Percentiles rank a stretch among this genome's conserved stretches.
Evolutionary conservation across 2,329 filamentous ascomycete genomes (phyloP).

Genomic region (Botrytis medusae): DNA sequence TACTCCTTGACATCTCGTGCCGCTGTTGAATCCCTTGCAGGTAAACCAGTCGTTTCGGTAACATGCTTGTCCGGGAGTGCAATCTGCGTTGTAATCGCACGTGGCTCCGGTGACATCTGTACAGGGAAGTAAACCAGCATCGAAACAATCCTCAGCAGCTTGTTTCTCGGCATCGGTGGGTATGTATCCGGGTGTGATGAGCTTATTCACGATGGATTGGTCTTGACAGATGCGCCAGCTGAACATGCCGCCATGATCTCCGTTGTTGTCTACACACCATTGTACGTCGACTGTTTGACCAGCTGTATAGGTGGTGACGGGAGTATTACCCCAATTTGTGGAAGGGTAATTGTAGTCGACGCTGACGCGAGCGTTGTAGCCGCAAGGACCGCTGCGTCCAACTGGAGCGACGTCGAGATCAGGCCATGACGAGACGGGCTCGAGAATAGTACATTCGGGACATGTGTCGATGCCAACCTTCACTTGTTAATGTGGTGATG

Average conservation of each 20-base stretch:
- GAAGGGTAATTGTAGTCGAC: conserved; percentile 42
- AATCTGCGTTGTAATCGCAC: conserved; percentile 52
- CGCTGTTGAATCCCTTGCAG: conserved; percentile 47
- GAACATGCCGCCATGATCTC: conserved; percentile 58
- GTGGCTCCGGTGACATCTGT: conserved; percentile 51
- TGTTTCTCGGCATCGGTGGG: conserved; percentile 54
- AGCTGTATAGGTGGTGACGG: conserved; percentile 47
- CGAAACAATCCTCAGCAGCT: conserved; percentile 53
- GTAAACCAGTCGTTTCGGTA: conserved; percentile 56
- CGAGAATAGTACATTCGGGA: conserved; percentile 55
- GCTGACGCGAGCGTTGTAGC: conserved; percentile 53
- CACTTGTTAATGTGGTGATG: background rate
- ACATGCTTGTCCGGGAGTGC: conserved; percentile 46
- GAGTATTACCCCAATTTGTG: conserved; percentile 44
- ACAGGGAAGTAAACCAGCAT: conserved; percentile 48
- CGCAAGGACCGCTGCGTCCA: conserved; percentile 51
- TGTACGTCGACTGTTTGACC: conserved; percentile 51
- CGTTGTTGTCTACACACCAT: conserved; percentile 58
- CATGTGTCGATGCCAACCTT: conserved; percentile 47
- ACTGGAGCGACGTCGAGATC: conserved; percentile 48
- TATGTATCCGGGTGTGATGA: conserved; percentile 48
- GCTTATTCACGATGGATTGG: conserved; percentile 51
- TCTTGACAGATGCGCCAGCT: conserved; percentile 54
- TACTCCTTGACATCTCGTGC: conserved; percentile 35
- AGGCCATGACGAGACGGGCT: conserved; percentile 53